These are phyloP conservation scores for Calonectria naviculata DNA, from an alignment of 2,329 filamentous ascomycete genomes.

Conservation along the genomic window DNA sequence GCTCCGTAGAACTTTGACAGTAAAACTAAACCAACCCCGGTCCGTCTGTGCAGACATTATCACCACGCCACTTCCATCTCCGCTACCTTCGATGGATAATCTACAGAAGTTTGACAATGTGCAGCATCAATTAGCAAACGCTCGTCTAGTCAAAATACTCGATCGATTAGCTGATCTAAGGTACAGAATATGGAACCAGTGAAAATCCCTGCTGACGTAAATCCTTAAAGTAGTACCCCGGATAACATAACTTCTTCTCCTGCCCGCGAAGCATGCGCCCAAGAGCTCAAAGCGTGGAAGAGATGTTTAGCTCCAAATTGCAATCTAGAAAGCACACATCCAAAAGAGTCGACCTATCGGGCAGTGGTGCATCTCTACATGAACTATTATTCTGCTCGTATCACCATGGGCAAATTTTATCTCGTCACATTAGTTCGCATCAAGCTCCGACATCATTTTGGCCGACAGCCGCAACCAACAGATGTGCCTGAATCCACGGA, in stretches of 20 bases:
- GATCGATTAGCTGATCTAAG: slow-evolving; percentile 41
- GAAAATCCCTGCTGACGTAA: not conserved
- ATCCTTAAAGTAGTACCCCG: not conserved
- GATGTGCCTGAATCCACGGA: slow-evolving; percentile 19
- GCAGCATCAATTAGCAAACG: slow-evolving; percentile 45
- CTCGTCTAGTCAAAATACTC: slow-evolving; percentile 41
- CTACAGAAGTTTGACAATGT: slow-evolving; percentile 46
- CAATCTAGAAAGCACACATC: slow-evolving; percentile 40
- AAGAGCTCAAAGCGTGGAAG: slow-evolving; percentile 46
- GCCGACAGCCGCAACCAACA: not conserved
- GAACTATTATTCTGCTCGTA: slow-evolving; percentile 50
- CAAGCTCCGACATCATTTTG: slow-evolving; percentile 33
- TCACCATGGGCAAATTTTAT: slow-evolving; percentile 47
- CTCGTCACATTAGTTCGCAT: slow-evolving; percentile 44
- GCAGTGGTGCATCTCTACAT: slow-evolving; percentile 48
- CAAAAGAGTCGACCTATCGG: slow-evolving; percentile 42
- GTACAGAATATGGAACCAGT: slow-evolving; percentile 15
- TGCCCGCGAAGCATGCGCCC: slow-evolving; percentile 18
- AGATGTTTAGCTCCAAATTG: slow-evolving; percentile 38
- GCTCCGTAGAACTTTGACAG: slow-evolving; percentile 25
- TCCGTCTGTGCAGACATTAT: slow-evolving; percentile 37
- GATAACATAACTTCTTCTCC: not conserved
- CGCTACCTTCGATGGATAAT: slow-evolving; percentile 26
- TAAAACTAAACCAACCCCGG: slow-evolving; percentile 40
- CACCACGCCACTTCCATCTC: slow-evolving; percentile 31